A percentile compares a stretch with the other conserved stretches of the same genome.
Evolutionary conservation across 768 basidiomycete genomes (phyloP).

Genomic region (Leccinum broughii): DNA sequence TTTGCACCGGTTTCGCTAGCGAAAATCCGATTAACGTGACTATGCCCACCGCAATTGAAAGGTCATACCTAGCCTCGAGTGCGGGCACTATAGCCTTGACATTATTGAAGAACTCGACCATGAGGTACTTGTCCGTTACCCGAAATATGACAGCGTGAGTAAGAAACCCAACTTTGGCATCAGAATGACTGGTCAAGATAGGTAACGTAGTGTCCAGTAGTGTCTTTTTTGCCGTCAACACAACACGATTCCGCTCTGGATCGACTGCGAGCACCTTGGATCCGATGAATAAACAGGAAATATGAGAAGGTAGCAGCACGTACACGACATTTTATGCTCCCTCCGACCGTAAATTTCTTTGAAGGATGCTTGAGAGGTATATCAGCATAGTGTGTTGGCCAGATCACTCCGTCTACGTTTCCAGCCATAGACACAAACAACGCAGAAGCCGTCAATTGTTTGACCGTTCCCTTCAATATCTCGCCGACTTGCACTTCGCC

Average conservation of each 20-base stretch:
- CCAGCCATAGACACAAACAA: constrained; percentile 87
- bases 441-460: constrained; percentile 75
- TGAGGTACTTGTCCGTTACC: constrained; percentile 72
- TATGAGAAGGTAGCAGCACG: constrained; percentile 24
- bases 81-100: constrained; percentile 79
- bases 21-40: background rate
- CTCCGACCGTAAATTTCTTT: constrained; percentile 83
- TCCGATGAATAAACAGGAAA: background rate
- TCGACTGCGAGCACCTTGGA: constrained; percentile 82
- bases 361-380: constrained; percentile 92
- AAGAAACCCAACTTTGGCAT: constrained; percentile 67
- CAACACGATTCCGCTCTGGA: constrained; percentile 74
- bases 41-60: background rate
- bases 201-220: constrained; percentile 80
- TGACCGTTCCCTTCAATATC: constrained; percentile 83
- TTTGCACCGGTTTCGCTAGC: constrained; percentile 66
- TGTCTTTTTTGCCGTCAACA: constrained; percentile 89
- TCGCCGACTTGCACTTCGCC: constrained; percentile 84
- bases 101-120: constrained; percentile 91
- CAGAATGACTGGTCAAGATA: constrained; percentile 62
- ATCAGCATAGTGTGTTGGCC: constrained; percentile 95
- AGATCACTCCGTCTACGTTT: constrained; percentile 88
- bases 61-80: constrained; percentile 74
- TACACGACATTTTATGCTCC: constrained; percentile 83
- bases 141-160: constrained; percentile 84